Evolutionary conservation across 2,329 filamentous ascomycete species (phyloP).

Genomic region (Arthroderma sp.): DNA sequence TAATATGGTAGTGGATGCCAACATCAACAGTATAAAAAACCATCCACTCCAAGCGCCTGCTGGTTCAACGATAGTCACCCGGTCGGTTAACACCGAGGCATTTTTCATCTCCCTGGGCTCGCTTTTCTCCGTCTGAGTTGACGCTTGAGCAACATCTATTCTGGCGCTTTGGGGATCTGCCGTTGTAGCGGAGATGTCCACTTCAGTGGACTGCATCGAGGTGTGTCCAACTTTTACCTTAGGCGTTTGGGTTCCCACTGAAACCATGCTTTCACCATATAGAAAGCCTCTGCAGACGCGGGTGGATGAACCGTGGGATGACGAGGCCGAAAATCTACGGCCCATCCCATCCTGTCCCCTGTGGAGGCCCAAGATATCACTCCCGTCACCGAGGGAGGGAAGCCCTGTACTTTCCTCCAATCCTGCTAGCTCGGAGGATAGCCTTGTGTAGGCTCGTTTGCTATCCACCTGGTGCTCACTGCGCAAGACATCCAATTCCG

Average conservation of each 20-base stretch:
- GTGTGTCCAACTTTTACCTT: constrained; percentile 3
- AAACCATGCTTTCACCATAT: constrained; percentile 3
- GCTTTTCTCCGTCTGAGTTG: constrained; percentile 4
- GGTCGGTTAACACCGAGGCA: constrained; percentile 7
- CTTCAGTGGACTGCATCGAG: constrained; percentile 3
- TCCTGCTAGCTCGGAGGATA: constrained; percentile 2
- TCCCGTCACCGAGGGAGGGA: neutral
- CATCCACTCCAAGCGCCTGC: constrained; percentile 1
- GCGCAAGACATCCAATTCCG: constrained; percentile 1
- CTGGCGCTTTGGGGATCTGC: neutral
- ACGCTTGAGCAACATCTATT: constrained; percentile 3
- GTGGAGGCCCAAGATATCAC: no score
- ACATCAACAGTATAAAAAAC: constrained; percentile 7
- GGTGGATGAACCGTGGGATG: neutral
- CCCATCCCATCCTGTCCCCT: neutral
- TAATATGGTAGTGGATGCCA: neutral
- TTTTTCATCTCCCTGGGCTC: constrained; percentile 4
- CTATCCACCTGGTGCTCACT: neutral
- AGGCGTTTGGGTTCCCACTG: constrained; percentile 1
- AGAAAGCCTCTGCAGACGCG: constrained; percentile 2
- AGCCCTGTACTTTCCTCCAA: constrained; percentile 1
- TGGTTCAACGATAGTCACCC: constrained; percentile 3
- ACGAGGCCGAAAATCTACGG: neutral
- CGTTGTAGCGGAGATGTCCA: no score
- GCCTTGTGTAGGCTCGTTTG: neutral